Evolutionary conservation across 2,329 filamentous ascomycete species (phyloP), one percentile per base, ranked within the genome.

Genomic region (Thielaviopsis ethacetica): DNA sequence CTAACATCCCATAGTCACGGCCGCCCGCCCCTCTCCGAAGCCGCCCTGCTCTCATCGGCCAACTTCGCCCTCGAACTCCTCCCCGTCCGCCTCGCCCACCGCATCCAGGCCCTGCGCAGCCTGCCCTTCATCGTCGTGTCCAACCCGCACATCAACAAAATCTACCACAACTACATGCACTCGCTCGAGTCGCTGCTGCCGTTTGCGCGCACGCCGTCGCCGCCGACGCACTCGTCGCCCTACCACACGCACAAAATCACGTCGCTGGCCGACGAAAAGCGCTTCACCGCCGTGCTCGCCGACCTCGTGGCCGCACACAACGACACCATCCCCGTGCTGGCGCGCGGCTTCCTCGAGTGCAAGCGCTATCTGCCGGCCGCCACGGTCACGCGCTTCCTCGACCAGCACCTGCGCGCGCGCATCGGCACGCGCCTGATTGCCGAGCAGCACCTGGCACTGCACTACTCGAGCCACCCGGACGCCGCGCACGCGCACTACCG

Each of bases 81-180:
- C 10, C 93, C 93, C 15, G 87, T 93, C 55, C 88, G 93, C 44
- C 83, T 98, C 26, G 93, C 93, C 26, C 89, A 94, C 69, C 88
- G 93, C 59, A 95, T 98, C 63, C 88, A 95, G 70, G 89, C 90
- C 51, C 77, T 98, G 19, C 85, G 91, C 63, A 95, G 95, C 68
- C 81, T 98, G 9, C 93, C 93, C 0, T 98, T 91, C 71, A 97
- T 98, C 63, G 91, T 98, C 59, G 93, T 98, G 26, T 91, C 91
- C n/a, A 97, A 98, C 69, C 88, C 90, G 0, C 89, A 96, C 69
- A 90, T 98, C 65, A 87, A 85, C 26, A 85, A 86, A 66, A 98
- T 98, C 64, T 95, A 97, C 76, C 84, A 88, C 71, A 97, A 96
- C 72, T 98, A 98, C 71, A 77, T 95, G 52, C 91, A 96, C 71